Evolutionary conservation across 148 eudicot species (phyloP), one percentile per base, ranked within the genome.

Genomic region (Camellia granthamiana): DNA sequence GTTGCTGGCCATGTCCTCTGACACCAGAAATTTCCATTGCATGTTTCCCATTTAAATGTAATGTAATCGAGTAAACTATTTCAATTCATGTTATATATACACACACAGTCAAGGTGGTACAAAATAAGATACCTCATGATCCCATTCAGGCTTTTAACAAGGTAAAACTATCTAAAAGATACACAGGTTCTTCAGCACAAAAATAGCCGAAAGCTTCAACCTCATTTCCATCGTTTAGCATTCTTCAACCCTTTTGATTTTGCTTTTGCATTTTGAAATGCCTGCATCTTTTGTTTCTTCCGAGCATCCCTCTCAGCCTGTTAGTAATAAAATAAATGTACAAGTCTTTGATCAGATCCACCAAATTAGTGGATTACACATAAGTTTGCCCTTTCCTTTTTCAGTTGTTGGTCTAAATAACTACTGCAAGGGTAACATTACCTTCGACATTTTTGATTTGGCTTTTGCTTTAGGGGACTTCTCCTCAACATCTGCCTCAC

Each of bases 371-470:
- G 23, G 5, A 11, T 7, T 47, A 38, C 54, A 23, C 54, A 52
- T 64, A 44, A 71, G 16, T 59, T 42, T 41, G 38, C 55, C 7
- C 3, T 3, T 44, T 56, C 1, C 38, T 41, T 59, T 75, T 60
- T 60, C 14, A 42, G n/a, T 23, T 41, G 49, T 59, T 3, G 2
- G 41, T 18, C 30, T 14, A 65, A 63, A 54, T 21, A 65, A 23
- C 3, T 70, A n/a, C 3, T 70, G 10, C 0, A 30, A 38, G 43
- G 15, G 42, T 43, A 81, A 56, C 76, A 51, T 77, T 85, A 93
- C 99, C 95, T 96, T 94, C 42, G 97, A 88, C 99, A 94, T 92
- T 88, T 96, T 96, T 69, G 97, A 92, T 87, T 96, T 96, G 76
- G 98, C 94, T 89, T 96, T 96, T 54, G 85, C 89, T 85, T 96